Base-by-base conservation (phyloP, 1,284 basidiomycete species). In the Boletus mariae region DNA sequence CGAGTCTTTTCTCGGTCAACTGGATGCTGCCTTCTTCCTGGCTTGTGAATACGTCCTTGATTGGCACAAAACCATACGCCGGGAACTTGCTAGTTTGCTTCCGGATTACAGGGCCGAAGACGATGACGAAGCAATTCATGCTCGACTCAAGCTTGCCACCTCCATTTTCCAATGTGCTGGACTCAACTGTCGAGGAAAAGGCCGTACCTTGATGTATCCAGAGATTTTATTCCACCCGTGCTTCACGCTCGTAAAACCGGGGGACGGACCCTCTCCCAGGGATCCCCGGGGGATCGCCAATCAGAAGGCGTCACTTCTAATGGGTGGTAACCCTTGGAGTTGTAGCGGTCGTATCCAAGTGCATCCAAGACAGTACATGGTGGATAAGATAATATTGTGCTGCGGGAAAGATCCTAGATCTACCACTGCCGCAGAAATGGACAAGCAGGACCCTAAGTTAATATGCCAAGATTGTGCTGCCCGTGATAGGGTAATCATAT, bases 281-380 rank as follows among this genome's bases (percentile, higher is more conserved):
- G 66, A 70, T 42, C 62, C 67, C 6, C 15, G 47, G 43, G 29
- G 47, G 10, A 60, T 66, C 7, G 62, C 66, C 34, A 20, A 53
- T 26, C 61, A 67, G 15, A 66, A 64, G 35, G 60, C 59, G 28
- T 45, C 51, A 43, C 56, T 59, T 43, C 34, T 47, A 32, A 64
- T 70, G 55, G 70, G 62, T 4, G 57, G 67, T 17, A 54, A 65
- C 23, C 57, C 47, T 45, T 79, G 74, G 74, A 61, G 51, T 29
- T 59, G 73, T 34, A 65, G 67, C 49, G 51, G 48, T 35, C 55
- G 52, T 17, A 52, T 66, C 50, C 56, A 55, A 34, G 50, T 57
- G 13, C 66, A 65, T 43, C 62, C 60, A 23, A 63, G 46, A 47
- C 65, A 55, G 15, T 29, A 49, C 17, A 45, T 53, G 15, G 57